Conservation (phyloP, 2,329 filamentous ascomycete genomes). For the Herpotrichia juniperi region DNA sequence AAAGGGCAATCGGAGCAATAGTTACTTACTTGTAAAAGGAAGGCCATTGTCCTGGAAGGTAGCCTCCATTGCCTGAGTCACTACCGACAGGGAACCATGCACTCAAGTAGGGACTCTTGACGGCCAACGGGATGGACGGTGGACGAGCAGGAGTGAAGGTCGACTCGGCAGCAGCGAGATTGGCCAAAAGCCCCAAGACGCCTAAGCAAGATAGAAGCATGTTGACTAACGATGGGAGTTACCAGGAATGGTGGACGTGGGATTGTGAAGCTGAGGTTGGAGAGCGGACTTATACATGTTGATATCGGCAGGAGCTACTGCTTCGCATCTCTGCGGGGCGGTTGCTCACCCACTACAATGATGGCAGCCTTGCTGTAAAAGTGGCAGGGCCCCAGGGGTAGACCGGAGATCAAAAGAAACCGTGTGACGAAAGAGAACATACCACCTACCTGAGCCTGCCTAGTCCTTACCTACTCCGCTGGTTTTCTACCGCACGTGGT, state of each 20-base stretch:
- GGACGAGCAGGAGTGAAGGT: constrained; percentile 69
- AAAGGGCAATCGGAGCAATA: background rate
- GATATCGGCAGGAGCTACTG: constrained; percentile 1
- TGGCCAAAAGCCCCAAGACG: constrained; percentile 22
- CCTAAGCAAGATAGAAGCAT: constrained; percentile 28
- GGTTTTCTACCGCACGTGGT: no score
- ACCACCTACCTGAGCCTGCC: constrained; percentile 5
- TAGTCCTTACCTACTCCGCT: background rate
- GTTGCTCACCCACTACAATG: background rate
- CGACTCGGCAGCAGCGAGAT: constrained; percentile 44
- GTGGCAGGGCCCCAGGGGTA: constrained; percentile 5
- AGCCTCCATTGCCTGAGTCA: constrained; percentile 67
- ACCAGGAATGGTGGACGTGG: constrained; percentile 9
- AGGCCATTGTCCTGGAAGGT: constrained; percentile 72
- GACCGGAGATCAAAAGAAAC: constrained; percentile 7
- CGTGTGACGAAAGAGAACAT: constrained; percentile 15
- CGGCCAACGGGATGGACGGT: constrained; percentile 73
- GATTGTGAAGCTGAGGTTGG: constrained; percentile 8
- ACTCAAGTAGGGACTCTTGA: constrained; percentile 76
- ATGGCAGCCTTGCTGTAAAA: background rate
- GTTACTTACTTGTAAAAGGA: constrained; percentile 69
- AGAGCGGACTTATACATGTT: constrained; percentile 15
- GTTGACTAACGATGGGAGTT: constrained; percentile 11
- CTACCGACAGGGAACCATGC: constrained; percentile 70
- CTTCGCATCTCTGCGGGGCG: background rate